Base-by-base conservation (phyloP, 768 basidiomycete genomes). In the Mycena epipterygia region DNA sequence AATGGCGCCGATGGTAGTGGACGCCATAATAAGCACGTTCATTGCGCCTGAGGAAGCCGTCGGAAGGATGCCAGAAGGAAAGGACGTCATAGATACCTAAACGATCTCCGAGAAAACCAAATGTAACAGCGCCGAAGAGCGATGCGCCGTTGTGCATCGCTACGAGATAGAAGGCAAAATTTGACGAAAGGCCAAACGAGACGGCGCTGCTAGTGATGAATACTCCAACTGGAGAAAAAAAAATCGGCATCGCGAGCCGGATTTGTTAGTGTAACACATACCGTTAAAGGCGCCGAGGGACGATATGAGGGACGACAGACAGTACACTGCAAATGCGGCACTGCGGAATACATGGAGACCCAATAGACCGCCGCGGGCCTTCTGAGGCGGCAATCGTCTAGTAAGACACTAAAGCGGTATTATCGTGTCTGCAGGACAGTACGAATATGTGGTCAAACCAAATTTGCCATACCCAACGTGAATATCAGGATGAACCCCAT, bases 101-200 rank as follows among this genome's bases (percentile, higher is more conserved):
- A 27, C n/a, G n/a, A 39, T 51, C 48, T 1, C 21, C 60, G 2
- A 37, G 21, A 1, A 39, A 49, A 5, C 60, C 60, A 25, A 27
- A 25, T 12, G n/a, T 19, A n/a, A 49, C 9, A 2, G 23, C 3
- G 8, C 60, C 60, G 4, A 62, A 21, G 2, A 23, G 5, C 4
- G 60, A 49, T n/a, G 21, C 33, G 19, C 60, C 60, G 13, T 62
- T 62, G 4, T 23, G 14, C 11, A 62, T 51, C 0, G 60, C 44
- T 6, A 62, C 48, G 12, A 62, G 14, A 39, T 51, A 62, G n/a
- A 62, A 62, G 48, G 60, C 32, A 33, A 62, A 25, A 12, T 35
- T 39, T 23, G 2, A n/a, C 3, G 60, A 62, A 8, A 62, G 6
- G 3, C 60, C 60, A 32, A 19, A 11, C 2, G 35, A 46, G 41